Evolutionary conservation across 1,284 basidiomycete genomes (phyloP), one percentile per base, ranked within the genome.

Genomic region (Fomes fomentarius): DNA sequence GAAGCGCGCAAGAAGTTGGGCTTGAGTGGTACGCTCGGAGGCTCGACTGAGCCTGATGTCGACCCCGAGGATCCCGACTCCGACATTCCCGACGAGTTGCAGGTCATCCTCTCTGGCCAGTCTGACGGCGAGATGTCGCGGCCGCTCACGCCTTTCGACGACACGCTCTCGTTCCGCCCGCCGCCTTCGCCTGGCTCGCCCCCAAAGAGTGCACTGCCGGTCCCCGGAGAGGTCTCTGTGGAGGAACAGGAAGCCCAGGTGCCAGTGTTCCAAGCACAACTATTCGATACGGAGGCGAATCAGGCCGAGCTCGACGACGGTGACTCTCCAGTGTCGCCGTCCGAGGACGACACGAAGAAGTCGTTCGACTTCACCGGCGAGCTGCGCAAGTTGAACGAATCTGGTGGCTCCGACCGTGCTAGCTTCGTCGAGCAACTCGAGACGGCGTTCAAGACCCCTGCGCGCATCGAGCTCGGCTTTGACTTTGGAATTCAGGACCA

Each of bases 301-400:
- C 73, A 75, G 8, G 71, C 68, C 0, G 79, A 81, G 38, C 63
- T 77, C 11, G 82, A 85, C 45, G 81, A 79, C 19, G 69, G 71
- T 45, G 49, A 57, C 44, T 55, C 47, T 15, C 61, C 60, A 25
- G 51, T 54, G 5, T 64, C 74, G 11, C 50, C 45, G 15, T 74
- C 69, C 21, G 76, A 76, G 10, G 83, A 86, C 47, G 81, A 85
- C 55, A 90, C 89, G 1, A 88, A 87, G 70, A 84, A 82, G 63
- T 90, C 87, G 1, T 95, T 94, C 61, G 92, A 94, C 67, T 95
- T 94, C 65, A 94, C 92, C 0, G 86, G 83, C 21, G 93, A 94
- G 69, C 74, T 92, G 45, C 76, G 80, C 66, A 82, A 76, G 58
- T 78, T 94, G 39, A 87, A 87, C 52, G 83, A 86, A 62, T 84